Evolutionary conservation across 2,329 filamentous ascomycete genomes (phyloP).

Genomic region (Aureobasidium sp.): DNA sequence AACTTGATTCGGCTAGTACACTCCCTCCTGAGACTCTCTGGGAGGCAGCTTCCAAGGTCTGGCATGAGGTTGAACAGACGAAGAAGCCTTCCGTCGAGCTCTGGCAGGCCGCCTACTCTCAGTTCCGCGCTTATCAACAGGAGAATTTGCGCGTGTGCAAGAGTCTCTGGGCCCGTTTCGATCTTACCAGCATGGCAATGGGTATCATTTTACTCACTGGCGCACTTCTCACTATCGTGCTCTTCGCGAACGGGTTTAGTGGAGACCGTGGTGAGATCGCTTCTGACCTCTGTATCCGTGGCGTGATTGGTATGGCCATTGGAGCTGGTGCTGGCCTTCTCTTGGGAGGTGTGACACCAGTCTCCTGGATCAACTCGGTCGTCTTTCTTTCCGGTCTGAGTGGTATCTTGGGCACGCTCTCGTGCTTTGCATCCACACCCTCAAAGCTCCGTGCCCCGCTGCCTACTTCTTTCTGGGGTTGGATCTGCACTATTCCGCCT

Average conservation of each 20-base stretch:
- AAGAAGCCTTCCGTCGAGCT: constrained; percentile 28
- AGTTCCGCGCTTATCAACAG: constrained; percentile 65
- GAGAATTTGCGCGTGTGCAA: constrained; percentile 74
- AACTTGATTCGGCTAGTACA: constrained; percentile 53
- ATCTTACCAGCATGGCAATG: constrained; percentile 73
- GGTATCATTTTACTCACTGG: constrained; percentile 64
- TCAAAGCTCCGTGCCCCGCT: constrained; percentile 44
- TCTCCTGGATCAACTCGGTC: constrained; percentile 30
- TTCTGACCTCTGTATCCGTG: constrained; percentile 42
- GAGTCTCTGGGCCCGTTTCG: constrained; percentile 83
- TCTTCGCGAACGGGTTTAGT: constrained; percentile 58
- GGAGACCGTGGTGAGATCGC: constrained; percentile 47
- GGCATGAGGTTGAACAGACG: constrained; percentile 37
- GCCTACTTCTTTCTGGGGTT: constrained; percentile 79
- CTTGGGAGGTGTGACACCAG: constrained; percentile 20
- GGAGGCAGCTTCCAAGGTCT: constrained; percentile 48
- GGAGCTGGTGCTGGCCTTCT: constrained; percentile 23
- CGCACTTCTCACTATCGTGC: constrained; percentile 58
- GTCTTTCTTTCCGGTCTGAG: constrained; percentile 33
- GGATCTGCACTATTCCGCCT: constrained; percentile 71
- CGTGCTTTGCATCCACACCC: constrained; percentile 33
- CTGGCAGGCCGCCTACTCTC: constrained; percentile 39
- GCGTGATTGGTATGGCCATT: constrained; percentile 29
- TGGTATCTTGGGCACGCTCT: constrained; percentile 30
- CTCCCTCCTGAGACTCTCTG: constrained; percentile 51